Evolutionary conservation across 2,329 filamentous ascomycete genomes (phyloP).

Genomic region (Pseudonectria foliicola): DNA sequence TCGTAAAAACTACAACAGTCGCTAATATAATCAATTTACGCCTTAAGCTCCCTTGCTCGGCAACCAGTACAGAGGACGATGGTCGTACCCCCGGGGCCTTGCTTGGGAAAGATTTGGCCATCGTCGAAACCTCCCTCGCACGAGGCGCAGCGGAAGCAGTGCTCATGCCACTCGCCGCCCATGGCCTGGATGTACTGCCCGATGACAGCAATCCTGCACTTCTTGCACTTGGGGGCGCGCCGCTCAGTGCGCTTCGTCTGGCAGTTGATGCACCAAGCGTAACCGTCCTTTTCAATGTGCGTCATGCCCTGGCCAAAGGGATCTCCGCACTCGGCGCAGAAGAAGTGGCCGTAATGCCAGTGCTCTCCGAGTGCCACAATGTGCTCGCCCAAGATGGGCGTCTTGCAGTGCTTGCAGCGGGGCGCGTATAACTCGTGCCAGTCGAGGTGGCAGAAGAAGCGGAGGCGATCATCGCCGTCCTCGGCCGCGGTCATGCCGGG

Average conservation of each 20-base stretch:
- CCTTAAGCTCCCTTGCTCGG: slow-evolving; percentile 54
- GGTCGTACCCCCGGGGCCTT: slow-evolving; percentile 37
- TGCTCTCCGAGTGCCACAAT: slow-evolving; percentile 89
- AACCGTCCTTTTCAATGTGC: slow-evolving; percentile 90
- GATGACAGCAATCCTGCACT: slow-evolving; percentile 76
- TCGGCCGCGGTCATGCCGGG: slow-evolving; percentile 59
- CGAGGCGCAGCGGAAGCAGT: slow-evolving; percentile 75
- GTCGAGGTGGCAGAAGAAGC: slow-evolving; percentile 98
- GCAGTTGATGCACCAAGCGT: slow-evolving; percentile 92
- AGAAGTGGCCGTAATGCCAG: slow-evolving; percentile 97
- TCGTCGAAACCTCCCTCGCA: slow-evolving; percentile 56
- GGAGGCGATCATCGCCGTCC: slow-evolving; percentile 64
- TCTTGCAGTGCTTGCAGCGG: slow-evolving; percentile 91
- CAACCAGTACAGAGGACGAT: slow-evolving; percentile 56
- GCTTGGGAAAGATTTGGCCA: slow-evolving; percentile 57
- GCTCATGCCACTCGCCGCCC: slow-evolving; percentile 86
- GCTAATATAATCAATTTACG: slow-evolving; percentile 19
- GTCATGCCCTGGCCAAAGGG: slow-evolving; percentile 70
- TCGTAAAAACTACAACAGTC: too few relatives aligned
- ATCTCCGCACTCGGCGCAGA: slow-evolving; percentile 97
- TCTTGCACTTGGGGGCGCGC: slow-evolving; percentile 79
- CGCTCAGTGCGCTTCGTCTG: slow-evolving; percentile 89
- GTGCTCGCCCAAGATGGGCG: slow-evolving; percentile 91
- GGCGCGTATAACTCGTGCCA: slow-evolving; percentile 94
- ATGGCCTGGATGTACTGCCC: slow-evolving; percentile 86